Evolutionary conservation across 169 alveolate species (phyloP).

Genomic region (Plasmodium knowlesi): DNA sequence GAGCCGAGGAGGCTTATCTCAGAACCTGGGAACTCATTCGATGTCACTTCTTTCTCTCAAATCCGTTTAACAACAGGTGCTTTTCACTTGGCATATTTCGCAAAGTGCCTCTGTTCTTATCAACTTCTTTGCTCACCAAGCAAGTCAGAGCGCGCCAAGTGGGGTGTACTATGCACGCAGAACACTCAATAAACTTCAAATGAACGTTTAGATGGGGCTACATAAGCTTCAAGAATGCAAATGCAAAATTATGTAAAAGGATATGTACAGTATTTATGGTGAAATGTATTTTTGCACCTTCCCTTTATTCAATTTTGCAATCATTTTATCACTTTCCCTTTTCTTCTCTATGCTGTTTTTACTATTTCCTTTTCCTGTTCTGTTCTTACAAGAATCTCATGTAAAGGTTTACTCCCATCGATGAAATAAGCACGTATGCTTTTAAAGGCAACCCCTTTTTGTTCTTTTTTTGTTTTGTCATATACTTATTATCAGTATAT

Average conservation of each 20-base stretch:
- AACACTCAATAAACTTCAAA: neutral
- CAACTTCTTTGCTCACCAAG: neutral
- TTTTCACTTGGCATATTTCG: neutral
- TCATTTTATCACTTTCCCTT: neutral
- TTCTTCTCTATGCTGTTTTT: constrained; percentile 3
- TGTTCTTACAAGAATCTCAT: constrained; percentile 3
- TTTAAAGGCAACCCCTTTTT: neutral
- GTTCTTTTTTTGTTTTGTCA: constrained; percentile 6
- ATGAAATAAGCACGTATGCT: neutral
- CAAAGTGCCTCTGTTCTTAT: neutral
- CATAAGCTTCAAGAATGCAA: neutral
- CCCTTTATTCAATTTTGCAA: neutral
- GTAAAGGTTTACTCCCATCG: neutral
- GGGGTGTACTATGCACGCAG: neutral
- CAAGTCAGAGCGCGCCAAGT: neutral
- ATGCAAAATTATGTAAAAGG: neutral
- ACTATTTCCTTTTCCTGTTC: neutral
- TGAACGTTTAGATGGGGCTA: neutral
- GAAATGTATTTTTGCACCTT: neutral
- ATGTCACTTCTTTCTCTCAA: neutral
- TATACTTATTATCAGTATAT: neutral
- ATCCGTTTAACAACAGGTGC: neutral
- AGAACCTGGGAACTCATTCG: neutral
- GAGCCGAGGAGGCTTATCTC: neutral
- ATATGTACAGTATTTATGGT: neutral